These are phyloP conservation scores for Orbilia brochopaga DNA, from an alignment of 2,329 filamentous ascomycete species.

Conservation along the genomic window DNA sequence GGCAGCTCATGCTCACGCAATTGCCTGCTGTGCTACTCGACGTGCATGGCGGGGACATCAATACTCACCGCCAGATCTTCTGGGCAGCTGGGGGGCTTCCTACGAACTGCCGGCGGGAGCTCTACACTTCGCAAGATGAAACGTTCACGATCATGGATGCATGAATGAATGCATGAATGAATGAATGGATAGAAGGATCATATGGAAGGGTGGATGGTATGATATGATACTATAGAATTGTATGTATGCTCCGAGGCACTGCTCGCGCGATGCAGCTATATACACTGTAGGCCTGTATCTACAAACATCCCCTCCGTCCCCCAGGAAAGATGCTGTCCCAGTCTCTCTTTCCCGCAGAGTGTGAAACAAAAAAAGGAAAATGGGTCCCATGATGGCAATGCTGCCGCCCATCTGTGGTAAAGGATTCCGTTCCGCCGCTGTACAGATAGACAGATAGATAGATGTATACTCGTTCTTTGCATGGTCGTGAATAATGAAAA, in stretches of 20 bases:
- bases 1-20: constrained; percentile 1
- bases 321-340: constrained; percentile 20
- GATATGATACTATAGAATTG: background rate
- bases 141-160: no score
- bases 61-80: background rate
- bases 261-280: constrained; percentile 48
- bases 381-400: constrained; percentile 1
- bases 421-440: background rate
- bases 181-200: no score
- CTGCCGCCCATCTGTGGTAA: background rate
- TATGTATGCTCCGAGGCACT: constrained; percentile 17
- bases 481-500: constrained; percentile 11
- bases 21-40: background rate
- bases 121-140: no score
- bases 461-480: constrained; percentile 8
- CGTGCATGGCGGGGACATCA: background rate
- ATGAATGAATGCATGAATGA: no score
- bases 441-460: constrained; percentile 14
- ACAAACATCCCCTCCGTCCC: constrained; percentile 20
- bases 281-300: constrained; percentile 32
- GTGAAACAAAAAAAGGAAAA: constrained; percentile 13
- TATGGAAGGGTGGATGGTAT: background rate
- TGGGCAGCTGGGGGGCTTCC: background rate
- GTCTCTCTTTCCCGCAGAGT: constrained; percentile 14
- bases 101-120: no score